Evolutionary conservation across 2,329 filamentous ascomycete species (phyloP), one percentile per base, ranked within the genome.

Genomic region (Falciphora oryzae): DNA sequence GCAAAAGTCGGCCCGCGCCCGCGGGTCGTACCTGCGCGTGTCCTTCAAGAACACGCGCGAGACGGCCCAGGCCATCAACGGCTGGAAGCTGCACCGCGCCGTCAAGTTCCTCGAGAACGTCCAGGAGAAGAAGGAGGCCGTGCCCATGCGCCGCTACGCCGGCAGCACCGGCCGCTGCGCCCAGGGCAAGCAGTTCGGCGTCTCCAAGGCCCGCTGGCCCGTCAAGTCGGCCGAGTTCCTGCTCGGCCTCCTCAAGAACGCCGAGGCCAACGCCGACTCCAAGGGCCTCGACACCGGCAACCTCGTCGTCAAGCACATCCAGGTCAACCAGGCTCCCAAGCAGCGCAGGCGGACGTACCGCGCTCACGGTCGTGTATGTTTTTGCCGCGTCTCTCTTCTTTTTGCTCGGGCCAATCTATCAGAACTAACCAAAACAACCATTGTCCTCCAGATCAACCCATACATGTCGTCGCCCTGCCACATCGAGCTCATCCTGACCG

Each of bases 401-500:
- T 27, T 65, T 32, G 35, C 58, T 11, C 27, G 61, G 35, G 61
- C 64, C n/a, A 56, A 31, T 25, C 28, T 35, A 16, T 44, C 14
- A 6, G n/a, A 27, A 57, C 28, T 27, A 62, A 29, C 22, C 35
- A 57, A 27, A 2, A 4, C 38, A 53, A 13, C 28, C 61, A 38
- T 22, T 16, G 3, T 1, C 35, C 6, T 32, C 29, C 68, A 97
- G 93, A 99, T 99, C 86, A 99, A 99, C 90, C 95, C 95, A 70
- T 99, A 98, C 89, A 98, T 99, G 96, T 97, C 93, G 74, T 96
- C 96, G 89, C 95, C 95, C 74, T 99, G 94, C 91, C 95, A 99
- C 90, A 97, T 99, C 82, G 96, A 99, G 87, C 86, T 99, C 76
- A 99, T 99, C 88, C 89, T 99, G 75, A 97, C 94, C 78, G 96